These are phyloP conservation scores for Aureobasidium subglaciale DNA, from an alignment of 2,329 filamentous ascomycete genomes.

Conservation along the genomic window DNA sequence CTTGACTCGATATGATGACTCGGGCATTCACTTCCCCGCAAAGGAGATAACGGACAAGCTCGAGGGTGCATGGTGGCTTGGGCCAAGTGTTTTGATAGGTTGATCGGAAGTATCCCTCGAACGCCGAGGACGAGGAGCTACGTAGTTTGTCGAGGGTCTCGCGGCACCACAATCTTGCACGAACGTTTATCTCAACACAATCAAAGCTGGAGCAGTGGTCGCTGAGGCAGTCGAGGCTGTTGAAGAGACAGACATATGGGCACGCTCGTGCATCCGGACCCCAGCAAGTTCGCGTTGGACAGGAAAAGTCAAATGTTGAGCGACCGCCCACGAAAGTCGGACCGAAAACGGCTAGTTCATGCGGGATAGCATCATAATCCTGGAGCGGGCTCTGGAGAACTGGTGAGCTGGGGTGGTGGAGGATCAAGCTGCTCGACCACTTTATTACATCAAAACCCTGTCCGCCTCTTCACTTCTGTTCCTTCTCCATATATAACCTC, in stretches of 20 bases:
- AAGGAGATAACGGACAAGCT: constrained; percentile 9
- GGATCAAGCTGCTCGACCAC: not conserved
- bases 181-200: not conserved
- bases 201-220: not conserved
- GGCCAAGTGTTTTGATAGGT: constrained; percentile 4
- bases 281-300: not conserved
- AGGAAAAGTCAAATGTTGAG: constrained; percentile 4
- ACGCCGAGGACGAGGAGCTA: too few species aligned
- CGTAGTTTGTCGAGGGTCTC: not conserved
- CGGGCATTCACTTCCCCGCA: constrained; percentile 1
- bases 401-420: constrained; percentile 5
- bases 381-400: constrained; percentile 6
- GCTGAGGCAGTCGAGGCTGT: not conserved
- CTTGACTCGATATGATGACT: not conserved
- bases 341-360: constrained; percentile 12
- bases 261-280: not conserved
- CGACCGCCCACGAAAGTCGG: not conserved
- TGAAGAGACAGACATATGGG: not conserved
- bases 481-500: not conserved
- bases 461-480: not conserved
- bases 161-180: not conserved
- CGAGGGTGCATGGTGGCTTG: not conserved
- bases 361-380: constrained; percentile 14
- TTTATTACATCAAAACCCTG: constrained; percentile 9
- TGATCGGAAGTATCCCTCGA: not conserved